Conservation (phyloP, 257 asterid species). For the Jasminum sambac region DNA sequence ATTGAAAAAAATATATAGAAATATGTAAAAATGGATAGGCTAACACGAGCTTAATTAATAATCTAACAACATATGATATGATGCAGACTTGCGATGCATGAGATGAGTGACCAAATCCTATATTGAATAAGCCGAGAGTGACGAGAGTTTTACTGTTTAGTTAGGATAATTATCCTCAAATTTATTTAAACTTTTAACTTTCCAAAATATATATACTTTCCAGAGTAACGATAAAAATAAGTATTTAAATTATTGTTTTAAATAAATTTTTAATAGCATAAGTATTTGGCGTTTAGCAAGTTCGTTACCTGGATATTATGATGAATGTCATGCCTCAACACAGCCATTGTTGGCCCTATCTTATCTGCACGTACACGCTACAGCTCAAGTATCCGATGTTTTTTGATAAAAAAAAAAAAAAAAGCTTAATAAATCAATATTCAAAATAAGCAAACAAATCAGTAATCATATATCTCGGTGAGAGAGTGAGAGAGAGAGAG, state of each 20-base stretch:
- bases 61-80: too few species aligned
- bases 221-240: background rate
- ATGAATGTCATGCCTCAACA: slow-evolving; percentile 78
- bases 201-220: too few species aligned
- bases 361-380: slow-evolving; percentile 71
- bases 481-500: slow-evolving; percentile 22
- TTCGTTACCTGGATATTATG: slow-evolving; percentile 68
- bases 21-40: too few species aligned
- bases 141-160: slow-evolving; percentile 28
- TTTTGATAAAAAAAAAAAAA: slow-evolving; percentile 11
- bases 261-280: background rate
- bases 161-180: too few species aligned
- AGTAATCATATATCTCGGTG: background rate
- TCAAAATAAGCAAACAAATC: background rate
- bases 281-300: background rate
- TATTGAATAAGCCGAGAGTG: slow-evolving; percentile 37
- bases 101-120: slow-evolving; percentile 43
- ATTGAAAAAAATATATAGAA: too few species aligned
- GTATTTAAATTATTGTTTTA: background rate
- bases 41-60: too few species aligned
- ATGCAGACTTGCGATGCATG: slow-evolving; percentile 8
- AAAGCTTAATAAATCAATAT: background rate
- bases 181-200: too few species aligned
- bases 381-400: background rate
- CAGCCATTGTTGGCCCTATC: slow-evolving; percentile 97